These are phyloP conservation scores for Coemansia sp. DNA, from an alignment of 192 early-diverging fungal species.

Conservation along the genomic window DNA sequence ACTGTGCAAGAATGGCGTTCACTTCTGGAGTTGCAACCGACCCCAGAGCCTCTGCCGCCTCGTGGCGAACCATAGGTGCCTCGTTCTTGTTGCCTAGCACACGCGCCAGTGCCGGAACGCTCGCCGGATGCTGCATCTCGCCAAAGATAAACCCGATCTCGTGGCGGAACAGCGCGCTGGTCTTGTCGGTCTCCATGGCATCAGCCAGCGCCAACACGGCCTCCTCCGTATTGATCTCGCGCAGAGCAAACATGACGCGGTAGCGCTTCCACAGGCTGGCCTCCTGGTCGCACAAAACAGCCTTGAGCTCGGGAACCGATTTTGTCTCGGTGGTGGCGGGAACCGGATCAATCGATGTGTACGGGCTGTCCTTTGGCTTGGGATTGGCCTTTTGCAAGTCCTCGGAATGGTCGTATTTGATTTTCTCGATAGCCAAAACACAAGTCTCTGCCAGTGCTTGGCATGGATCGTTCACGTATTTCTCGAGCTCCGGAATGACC, in stretches of 20 bases:
- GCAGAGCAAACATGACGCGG: conserved; percentile 90
- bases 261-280: conserved; percentile 87
- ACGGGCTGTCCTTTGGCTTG: conserved; percentile 46
- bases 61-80: conserved; percentile 92
- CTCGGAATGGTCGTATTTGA: conserved; percentile 69
- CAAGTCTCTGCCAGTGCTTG: conserved; percentile 84
- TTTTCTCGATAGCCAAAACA: conserved; percentile 83
- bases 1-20: conserved; percentile 70
- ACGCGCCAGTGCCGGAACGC: conserved; percentile 79
- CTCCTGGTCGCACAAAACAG: conserved; percentile 64
- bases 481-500: conserved; percentile 68
- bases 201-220: conserved; percentile 80
- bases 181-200: conserved; percentile 75
- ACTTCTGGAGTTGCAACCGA: conserved; percentile 90
- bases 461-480: conserved; percentile 69
- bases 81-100: conserved; percentile 76
- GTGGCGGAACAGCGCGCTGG: conserved; percentile 83
- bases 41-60: conserved; percentile 95
- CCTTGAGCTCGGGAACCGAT: conserved; percentile 65
- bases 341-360: conserved; percentile 88
- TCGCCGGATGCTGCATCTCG: conserved; percentile 91
- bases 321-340: conserved; percentile 67
- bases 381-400: conserved; percentile 23
- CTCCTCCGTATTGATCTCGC: conserved; percentile 81
- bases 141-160: conserved; percentile 97